phyloP scores from a whole-genome alignment of 2,329 filamentous ascomycete genomes.

The Macrophomina phaseolina region DNA sequence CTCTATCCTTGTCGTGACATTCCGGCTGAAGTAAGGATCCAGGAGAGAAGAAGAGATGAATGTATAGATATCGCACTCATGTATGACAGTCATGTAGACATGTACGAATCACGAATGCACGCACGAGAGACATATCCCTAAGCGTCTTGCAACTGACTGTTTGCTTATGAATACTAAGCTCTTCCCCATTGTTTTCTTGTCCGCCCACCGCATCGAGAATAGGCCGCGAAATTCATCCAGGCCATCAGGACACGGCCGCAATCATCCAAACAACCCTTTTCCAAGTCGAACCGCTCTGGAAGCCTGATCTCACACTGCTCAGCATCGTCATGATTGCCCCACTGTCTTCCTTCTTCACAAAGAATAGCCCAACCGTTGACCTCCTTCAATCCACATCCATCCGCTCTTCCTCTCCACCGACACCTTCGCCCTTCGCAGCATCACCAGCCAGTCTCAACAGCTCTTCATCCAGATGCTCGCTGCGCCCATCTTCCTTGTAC shows the following conservation, averaged over 20 bases:
- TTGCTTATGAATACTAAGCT: no score
- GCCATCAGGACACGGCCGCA: not conserved
- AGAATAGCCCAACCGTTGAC: no score
- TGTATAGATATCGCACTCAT: no score
- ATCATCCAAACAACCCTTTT: not conserved
- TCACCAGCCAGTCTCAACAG: slow-evolving; percentile 15
- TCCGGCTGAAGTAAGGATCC: not conserved
- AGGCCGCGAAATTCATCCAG: no score
- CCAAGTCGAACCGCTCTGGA: not conserved
- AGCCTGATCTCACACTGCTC: not conserved
- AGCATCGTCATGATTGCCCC: not conserved
- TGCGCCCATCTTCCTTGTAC: not conserved
- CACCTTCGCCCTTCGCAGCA: not conserved
- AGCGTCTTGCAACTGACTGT: no score
- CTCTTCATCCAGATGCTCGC: slow-evolving; percentile 8
- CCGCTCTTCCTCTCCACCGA: not conserved
- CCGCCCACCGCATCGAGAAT: no score
- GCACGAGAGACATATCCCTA: no score
- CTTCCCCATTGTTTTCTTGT: no score
- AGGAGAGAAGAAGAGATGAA: not conserved
- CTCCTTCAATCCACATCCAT: not conserved
- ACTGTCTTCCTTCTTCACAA: no score
- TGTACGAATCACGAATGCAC: no score
- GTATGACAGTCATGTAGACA: no score
- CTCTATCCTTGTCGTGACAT: not conserved